A percentile compares a stretch with the other conserved stretches of the same genome.
These are phyloP conservation scores for Fistulina hepatica DNA, from an alignment of 1,284 basidiomycete species.

Conservation along the genomic window DNA sequence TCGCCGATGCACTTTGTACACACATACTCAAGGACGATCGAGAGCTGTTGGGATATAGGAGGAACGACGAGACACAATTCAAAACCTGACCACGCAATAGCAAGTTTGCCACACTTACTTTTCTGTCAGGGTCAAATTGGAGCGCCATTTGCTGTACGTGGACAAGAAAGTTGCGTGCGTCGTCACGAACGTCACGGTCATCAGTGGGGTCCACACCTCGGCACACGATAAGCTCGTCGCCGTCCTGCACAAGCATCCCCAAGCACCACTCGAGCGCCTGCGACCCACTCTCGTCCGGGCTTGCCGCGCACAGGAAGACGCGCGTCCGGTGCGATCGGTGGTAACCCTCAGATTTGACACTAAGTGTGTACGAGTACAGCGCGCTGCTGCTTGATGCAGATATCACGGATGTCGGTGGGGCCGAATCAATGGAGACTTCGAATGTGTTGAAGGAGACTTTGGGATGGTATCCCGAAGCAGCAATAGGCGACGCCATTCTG, in stretches of 20 bases:
- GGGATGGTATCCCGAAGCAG: no score
- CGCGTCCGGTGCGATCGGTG: slow-evolving; percentile 70
- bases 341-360: slow-evolving; percentile 81
- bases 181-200: no score
- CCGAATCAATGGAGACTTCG: slow-evolving; percentile 59
- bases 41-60: slow-evolving; percentile 64
- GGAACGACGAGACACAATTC: no score
- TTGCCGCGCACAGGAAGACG: slow-evolving; percentile 86
- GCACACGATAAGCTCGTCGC: slow-evolving; percentile 90
- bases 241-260: slow-evolving; percentile 83
- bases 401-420: no score
- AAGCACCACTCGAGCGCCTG: slow-evolving; percentile 87
- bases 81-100: no score
- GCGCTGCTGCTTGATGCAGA: no score
- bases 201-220: slow-evolving; percentile 90
- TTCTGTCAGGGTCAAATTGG: no score
- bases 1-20: slow-evolving; percentile 75
- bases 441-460: slow-evolving; percentile 86
- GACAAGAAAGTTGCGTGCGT: no score
- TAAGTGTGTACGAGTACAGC: slow-evolving; percentile 65
- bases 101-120: no score
- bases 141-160: no score
- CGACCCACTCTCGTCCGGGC: slow-evolving; percentile 77
- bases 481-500: no score
- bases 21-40: slow-evolving; percentile 89